Evolutionary conservation across 2,329 filamentous ascomycete species (phyloP), one percentile per base, ranked within the genome.

Genomic region (Aspergillus awamori): DNA sequence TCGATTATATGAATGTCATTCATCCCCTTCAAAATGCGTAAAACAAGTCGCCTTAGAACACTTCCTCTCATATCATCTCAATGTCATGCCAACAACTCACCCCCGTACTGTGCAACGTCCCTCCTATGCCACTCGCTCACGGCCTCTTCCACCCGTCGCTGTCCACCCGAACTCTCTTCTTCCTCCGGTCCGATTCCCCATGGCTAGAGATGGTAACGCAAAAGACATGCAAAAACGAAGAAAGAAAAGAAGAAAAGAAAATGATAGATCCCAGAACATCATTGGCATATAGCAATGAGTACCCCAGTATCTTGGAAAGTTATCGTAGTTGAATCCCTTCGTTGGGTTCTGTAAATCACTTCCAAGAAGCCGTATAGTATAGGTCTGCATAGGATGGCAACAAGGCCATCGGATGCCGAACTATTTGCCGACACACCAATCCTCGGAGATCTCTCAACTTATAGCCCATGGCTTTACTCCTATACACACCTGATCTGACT

Each of bases 161-260:
- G 47, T 33, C 26, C 47, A 17, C 36, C 26, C 8, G n/a, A 33
- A 17, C n/a, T 47, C 24, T 22, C 38, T 11, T n/a, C 28, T 26
- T 56, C n/a, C 53, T 22, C 17, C 30, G n/a, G n/a, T 22, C 5
- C 53, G 33, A 17, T 15, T n/a, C 24, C 53, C 26, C 53, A 38
- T 24, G 30, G 28, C n/a, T 33, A 43, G 20, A 47, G 33, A 58
- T 45, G 39, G 57, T 30, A 54, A 53, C 51, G 39, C 57, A 64
- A 63, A 64, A 39, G 45, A 36, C 39, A 62, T 59, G 61, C 39
- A 60, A 61, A 61, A 63, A 36, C 58, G 60, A 62, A 36, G 33
- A 36, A 58, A 60, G 7, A 36, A 55, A 59, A 63, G 59, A 60
- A 64, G 38, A 60, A 61, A 62, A 58, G 38, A 55, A 59, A 64